Evolutionary conservation across 2,329 filamentous ascomycete species (phyloP).

Genomic region (Byssochlamys sp.): DNA sequence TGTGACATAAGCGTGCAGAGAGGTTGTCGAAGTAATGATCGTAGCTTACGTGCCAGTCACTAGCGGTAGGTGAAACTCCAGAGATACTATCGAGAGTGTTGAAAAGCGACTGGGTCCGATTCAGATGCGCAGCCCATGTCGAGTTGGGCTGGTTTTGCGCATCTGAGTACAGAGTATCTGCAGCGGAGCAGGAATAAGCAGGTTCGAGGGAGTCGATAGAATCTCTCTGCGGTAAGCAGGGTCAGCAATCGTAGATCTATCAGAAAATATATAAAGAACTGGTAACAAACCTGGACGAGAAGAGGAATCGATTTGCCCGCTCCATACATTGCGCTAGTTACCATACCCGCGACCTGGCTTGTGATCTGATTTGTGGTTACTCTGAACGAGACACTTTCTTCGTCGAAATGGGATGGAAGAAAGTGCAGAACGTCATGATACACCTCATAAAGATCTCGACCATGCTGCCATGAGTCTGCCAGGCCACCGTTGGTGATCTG

Average conservation of each 20-base stretch:
- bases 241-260: background rate
- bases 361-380: constrained; percentile 79
- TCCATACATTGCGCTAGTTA: constrained; percentile 60
- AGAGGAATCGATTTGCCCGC: constrained; percentile 36
- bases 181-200: constrained; percentile 54
- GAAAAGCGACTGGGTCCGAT: constrained; percentile 47
- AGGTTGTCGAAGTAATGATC: constrained; percentile 84
- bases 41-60: constrained; percentile 56
- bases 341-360: constrained; percentile 66
- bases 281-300: constrained; percentile 35
- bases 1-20: constrained; percentile 67
- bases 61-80: constrained; percentile 48
- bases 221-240: constrained; percentile 24
- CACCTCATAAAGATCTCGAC: constrained; percentile 64
- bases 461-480: constrained; percentile 66
- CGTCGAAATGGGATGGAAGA: constrained; percentile 45
- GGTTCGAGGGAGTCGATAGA: constrained; percentile 66
- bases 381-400: constrained; percentile 50
- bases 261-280: background rate
- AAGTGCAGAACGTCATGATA: constrained; percentile 62
- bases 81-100: constrained; percentile 56
- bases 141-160: constrained; percentile 38
- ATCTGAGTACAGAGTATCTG: constrained; percentile 38
- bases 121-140: constrained; percentile 57
- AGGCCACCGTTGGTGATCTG: constrained; percentile 66